Evolutionary conservation across 345 rosid species (phyloP), one percentile per base, ranked within the genome.

Genomic region (Citrus sp.): DNA sequence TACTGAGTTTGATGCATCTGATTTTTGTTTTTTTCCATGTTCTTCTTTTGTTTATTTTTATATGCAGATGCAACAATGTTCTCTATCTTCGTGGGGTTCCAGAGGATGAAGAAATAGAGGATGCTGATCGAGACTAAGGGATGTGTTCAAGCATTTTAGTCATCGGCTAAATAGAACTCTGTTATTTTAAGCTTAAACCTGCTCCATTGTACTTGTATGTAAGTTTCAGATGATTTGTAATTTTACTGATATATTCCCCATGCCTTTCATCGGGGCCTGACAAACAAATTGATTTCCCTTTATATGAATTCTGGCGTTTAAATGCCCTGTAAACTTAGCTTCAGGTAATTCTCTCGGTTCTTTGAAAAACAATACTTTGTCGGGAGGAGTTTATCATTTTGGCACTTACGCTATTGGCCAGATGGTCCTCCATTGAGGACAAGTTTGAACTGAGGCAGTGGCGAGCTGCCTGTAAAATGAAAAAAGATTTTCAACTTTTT

Each of bases 31-130:
- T 51, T 5, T 54, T 1, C 2, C 22, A 0, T 46, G 1, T 46
- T 16, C 1, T 46, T 46, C 51, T 12, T 46, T 46, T 42, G 42
- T 37, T 32, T 19, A 14, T 30, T 67, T 27, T 34, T 9, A 14
- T 73, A 61, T 67, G 74, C 91, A 93, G 99, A 85, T 95, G 99
- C 88, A 93, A 93, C 89, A 95, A 93, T 25, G 98, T 93, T 40
- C 91, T 95, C 67, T 89, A 93, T 81, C 87, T 95, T 77, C 93
- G 97, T 6, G 99, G 99, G 2, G 96, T 92, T 16, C 99, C 98
- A 0, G 98, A 93, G 85, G 99, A 95, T 84, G 98, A 92, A 85
- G 99, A 95, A 6, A 78, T 95, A 35, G 96, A 86, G 78, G 98
- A 93, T 54, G 98, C 93, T 16, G 93, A 91, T n/a, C 82, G 74